These are phyloP conservation scores for Epicoccum sorghinum DNA, from an alignment of 2,329 filamentous ascomycete species.

Conservation along the genomic window DNA sequence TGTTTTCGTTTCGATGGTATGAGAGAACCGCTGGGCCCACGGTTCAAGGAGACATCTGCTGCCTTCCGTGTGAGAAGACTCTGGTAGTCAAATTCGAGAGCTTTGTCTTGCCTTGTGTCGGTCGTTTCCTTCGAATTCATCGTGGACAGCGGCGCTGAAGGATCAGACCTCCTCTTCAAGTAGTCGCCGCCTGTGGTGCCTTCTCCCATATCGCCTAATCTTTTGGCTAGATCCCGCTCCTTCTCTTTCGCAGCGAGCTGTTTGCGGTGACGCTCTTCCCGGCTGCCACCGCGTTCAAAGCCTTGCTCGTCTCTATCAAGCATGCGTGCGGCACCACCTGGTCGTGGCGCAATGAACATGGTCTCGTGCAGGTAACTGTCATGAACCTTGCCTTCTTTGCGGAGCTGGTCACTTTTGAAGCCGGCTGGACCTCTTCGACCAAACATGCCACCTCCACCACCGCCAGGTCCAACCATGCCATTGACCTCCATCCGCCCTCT, in stretches of 20 bases:
- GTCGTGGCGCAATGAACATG: conserved; percentile 51
- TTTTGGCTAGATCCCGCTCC: conserved; percentile 74
- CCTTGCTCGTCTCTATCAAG: conserved; percentile 65
- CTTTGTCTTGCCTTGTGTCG: conserved; percentile 23
- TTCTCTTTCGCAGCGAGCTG: conserved; percentile 71
- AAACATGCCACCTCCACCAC: conserved; percentile 43
- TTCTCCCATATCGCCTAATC: conserved; percentile 67
- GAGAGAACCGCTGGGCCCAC: conserved; percentile 21
- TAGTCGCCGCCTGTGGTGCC: conserved; percentile 72
- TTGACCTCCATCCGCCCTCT: conserved; percentile 80
- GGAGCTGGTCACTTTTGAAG: conserved; percentile 35
- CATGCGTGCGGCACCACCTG: conserved; percentile 63
- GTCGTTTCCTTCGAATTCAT: conserved; percentile 25
- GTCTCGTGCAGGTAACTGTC: conserved; percentile 64
- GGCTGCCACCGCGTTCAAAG: conserved; percentile 58
- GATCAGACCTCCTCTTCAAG: conserved; percentile 56
- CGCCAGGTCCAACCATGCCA: conserved; percentile 60
- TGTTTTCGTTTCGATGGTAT: conserved; percentile 52
- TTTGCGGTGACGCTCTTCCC: conserved; percentile 69
- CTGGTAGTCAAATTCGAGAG: conserved; percentile 40
- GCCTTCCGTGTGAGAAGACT: conserved; percentile 54
- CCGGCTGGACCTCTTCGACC: conserved; percentile 32
- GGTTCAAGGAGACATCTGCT: conserved; percentile 46
- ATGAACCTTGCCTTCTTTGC: conserved; percentile 52
- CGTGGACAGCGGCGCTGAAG: conserved; percentile 26